A percentile compares a stretch with the other conserved stretches of the same genome.
Conservation (phyloP, 2,329 filamentous ascomycete species). For the Alternaria sp. region DNA sequence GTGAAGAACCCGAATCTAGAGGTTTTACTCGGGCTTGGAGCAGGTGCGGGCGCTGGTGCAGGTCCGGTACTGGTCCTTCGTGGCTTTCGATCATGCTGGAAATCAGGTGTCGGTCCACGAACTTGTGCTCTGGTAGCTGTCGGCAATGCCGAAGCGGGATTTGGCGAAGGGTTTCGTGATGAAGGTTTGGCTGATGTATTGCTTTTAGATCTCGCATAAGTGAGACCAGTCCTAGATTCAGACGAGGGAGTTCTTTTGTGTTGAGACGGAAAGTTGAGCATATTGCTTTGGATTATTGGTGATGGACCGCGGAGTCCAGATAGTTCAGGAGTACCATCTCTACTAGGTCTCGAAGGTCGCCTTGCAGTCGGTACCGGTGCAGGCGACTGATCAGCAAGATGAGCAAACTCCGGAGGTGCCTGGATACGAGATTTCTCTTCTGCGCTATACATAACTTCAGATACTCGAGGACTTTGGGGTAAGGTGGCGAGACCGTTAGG, state of each 20-base stretch:
- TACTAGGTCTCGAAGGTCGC: constrained; percentile 56
- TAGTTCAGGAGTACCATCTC: constrained; percentile 58
- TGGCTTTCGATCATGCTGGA: constrained; percentile 46
- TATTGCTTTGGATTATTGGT: constrained; percentile 66
- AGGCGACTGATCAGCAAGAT: constrained; percentile 71
- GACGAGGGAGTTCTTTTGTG: constrained; percentile 62
- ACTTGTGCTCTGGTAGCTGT: constrained; percentile 35
- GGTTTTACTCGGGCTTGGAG: constrained; percentile 64
- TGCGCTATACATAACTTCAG: constrained; percentile 9
- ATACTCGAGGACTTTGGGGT: constrained; percentile 63
- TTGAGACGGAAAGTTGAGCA: constrained; percentile 58
- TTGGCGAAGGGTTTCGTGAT: constrained; percentile 52
- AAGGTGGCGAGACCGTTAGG: constrained; percentile 37
- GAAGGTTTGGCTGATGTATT: constrained; percentile 42
- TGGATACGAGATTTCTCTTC: constrained; percentile 32
- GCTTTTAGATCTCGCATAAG: constrained; percentile 33
- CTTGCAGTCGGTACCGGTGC: constrained; percentile 56
- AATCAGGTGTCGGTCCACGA: constrained; percentile 53
- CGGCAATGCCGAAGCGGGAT: constrained; percentile 43
- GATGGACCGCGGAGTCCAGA: constrained; percentile 57
- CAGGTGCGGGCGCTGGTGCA: constrained; percentile 56
- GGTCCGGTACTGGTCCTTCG: constrained; percentile 38
- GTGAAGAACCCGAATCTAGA: constrained; percentile 81
- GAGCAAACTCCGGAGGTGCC: constrained; percentile 51
- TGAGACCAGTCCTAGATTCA: constrained; percentile 48